Evolutionary conservation across 139 green algal genomes (phyloP).

Genomic region (Pedinophyceae sp.): DNA sequence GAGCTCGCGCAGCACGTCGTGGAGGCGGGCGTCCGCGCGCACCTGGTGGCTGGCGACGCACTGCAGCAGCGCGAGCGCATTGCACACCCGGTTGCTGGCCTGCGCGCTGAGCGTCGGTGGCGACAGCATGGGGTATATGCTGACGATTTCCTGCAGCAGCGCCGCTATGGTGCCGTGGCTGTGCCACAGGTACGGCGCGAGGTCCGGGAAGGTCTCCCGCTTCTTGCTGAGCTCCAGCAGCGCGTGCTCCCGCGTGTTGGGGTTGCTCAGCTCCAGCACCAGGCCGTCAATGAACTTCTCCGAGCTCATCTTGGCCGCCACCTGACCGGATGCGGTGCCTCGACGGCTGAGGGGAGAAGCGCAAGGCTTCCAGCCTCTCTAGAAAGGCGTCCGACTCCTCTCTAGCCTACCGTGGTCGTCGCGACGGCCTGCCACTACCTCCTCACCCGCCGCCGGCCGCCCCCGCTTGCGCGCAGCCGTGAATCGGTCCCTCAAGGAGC

Average conservation of each 20-base stretch:
- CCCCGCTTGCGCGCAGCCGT: too few relatives aligned
- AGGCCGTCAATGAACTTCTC: slow-evolving; percentile 42
- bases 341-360: too few relatives aligned
- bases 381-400: too few relatives aligned
- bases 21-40: slow-evolving; percentile 1
- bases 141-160: slow-evolving; percentile 93
- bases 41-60: slow-evolving; percentile 87
- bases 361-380: too few relatives aligned
- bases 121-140: slow-evolving; percentile 88
- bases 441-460: too few relatives aligned
- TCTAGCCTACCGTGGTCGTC: too few relatives aligned
- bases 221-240: slow-evolving; percentile 95
- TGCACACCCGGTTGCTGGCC: slow-evolving; percentile 94
- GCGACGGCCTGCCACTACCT: too few relatives aligned
- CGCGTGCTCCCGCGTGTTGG: slow-evolving; percentile 69
- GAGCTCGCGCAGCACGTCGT: too few relatives aligned
- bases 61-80: slow-evolving; percentile 91
- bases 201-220: slow-evolving; percentile 84
- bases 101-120: slow-evolving; percentile 82
- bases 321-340: too few relatives aligned
- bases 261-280: slow-evolving; percentile 58
- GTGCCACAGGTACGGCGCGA: slow-evolving; percentile 93
- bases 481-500: too few relatives aligned
- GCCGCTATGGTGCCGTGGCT: slow-evolving; percentile 86
- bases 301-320: slow-evolving; percentile 26